Evolutionary conservation across 1,284 basidiomycete species (phyloP), one percentile per base, ranked within the genome.

Genomic region (Inonotus obliquus): DNA sequence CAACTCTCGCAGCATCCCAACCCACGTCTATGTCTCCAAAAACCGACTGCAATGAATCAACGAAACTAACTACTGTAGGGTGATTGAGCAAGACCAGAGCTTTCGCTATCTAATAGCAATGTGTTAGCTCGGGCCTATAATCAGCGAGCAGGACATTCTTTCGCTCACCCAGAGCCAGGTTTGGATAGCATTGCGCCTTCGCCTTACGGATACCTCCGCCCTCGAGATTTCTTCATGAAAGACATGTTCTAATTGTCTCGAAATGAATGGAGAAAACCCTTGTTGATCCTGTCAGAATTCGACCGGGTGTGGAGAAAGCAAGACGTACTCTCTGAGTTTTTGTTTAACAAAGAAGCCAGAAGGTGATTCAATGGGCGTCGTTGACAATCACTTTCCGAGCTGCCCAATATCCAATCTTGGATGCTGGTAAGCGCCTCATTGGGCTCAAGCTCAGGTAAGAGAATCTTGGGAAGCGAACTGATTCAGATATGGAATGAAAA

Each of bases 61-160:
- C 75, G 60, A 90, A 85, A 1, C 73, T 67, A 62, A 81, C 76
- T 0, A 85, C 84, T 0, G 77, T 70, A 0, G 83, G 73, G 68
- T 94, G 85, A 23, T 86, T 87, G 6, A 87, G 82, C 0, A 94
- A 82, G 0, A 94, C 75, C n/a, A 98, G 77, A 0, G 84, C 91
- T 72, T 90, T 93, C 14, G 84, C 79, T 19, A 92, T 79, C 93
- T 94, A 66, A 17, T 17, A 35, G 44, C 19, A 11, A 45, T 21
- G 29, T 7, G 49, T 58, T 62, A 69, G 9, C 61, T 47, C 5
- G 44, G n/a, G 1, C 19, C 4, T 55, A 10, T 19, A 53, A 59
- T 54, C 27, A 35, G 38, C 60, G 21, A 49, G 19, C 17, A 5
- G 38, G 38, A 39, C n/a, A 39, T 39, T 39, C 1, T 32, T 62